These are phyloP conservation scores for Diutina sp. DNA, from an alignment of 1,139 yeast species.

Conservation along the genomic window DNA sequence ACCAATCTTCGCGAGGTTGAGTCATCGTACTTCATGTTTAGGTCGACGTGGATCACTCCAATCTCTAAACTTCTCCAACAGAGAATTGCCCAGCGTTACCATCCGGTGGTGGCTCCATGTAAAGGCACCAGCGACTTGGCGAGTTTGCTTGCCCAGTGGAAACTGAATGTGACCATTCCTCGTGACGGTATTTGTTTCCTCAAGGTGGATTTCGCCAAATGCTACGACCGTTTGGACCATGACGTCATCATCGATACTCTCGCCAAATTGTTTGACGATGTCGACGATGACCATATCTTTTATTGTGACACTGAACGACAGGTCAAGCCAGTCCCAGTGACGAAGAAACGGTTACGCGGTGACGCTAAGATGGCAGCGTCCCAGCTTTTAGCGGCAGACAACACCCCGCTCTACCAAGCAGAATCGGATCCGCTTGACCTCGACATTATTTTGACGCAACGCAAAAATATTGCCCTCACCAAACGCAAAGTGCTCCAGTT, in stretches of 20 bases:
- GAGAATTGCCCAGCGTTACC: not conserved
- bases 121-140: not conserved
- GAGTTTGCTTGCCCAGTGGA: not conserved
- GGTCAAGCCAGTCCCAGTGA: too few relatives aligned
- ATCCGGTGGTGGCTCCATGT: not conserved
- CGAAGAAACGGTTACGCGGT: too few relatives aligned
- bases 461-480: conserved; percentile 5
- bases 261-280: not conserved
- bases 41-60: not conserved
- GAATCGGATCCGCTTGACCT: too few relatives aligned
- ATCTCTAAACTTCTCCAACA: not conserved
- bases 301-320: too few relatives aligned
- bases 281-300: not conserved
- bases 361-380: too few relatives aligned
- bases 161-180: not conserved
- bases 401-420: too few relatives aligned
- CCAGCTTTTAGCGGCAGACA: too few relatives aligned
- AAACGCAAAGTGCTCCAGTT: conserved; percentile 14
- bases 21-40: not conserved
- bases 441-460: too few relatives aligned
- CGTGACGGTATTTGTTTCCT: not conserved
- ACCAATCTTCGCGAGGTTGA: not conserved
- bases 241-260: not conserved
- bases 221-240: not conserved
- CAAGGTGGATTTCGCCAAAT: not conserved